phyloP scores from a whole-genome alignment of 306 rosid species.

The Medicago ruthenica region DNA sequence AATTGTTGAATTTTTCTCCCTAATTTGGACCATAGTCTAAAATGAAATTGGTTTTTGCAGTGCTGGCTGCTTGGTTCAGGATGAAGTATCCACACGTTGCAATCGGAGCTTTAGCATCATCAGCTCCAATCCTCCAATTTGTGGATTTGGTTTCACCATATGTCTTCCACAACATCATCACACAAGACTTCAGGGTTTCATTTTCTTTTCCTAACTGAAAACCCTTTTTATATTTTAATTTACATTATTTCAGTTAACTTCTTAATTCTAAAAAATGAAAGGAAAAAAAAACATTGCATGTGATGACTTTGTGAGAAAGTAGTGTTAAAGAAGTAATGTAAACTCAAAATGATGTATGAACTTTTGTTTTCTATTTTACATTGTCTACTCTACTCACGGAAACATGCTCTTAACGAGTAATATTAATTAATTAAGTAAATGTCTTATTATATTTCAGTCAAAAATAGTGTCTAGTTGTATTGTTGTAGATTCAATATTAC shows the following conservation, averaged over 20 bases:
- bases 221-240: background rate
- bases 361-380: background rate
- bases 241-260: background rate
- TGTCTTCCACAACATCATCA: slow-evolving; percentile 54
- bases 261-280: background rate
- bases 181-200: slow-evolving; percentile 75
- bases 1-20: background rate
- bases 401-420: background rate
- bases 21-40: background rate
- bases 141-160: slow-evolving; percentile 65
- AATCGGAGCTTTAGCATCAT: slow-evolving; percentile 87
- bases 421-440: background rate
- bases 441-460: background rate
- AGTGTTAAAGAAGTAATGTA: background rate
- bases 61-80: slow-evolving; percentile 92
- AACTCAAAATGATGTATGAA: background rate
- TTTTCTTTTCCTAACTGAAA: slow-evolving; percentile 1
- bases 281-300: background rate
- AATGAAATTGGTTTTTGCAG: slow-evolving; percentile 43
- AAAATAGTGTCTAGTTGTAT: background rate
- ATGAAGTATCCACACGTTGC: slow-evolving; percentile 83
- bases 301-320: background rate
- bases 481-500: background rate
- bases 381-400: background rate
- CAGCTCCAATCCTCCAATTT: slow-evolving; percentile 83